Percentiles rank a stretch among this genome's conserved stretches.
Conservation (phyloP, 2,329 filamentous ascomycete genomes). For the Pseudopyrenochaeta lycopersici region DNA sequence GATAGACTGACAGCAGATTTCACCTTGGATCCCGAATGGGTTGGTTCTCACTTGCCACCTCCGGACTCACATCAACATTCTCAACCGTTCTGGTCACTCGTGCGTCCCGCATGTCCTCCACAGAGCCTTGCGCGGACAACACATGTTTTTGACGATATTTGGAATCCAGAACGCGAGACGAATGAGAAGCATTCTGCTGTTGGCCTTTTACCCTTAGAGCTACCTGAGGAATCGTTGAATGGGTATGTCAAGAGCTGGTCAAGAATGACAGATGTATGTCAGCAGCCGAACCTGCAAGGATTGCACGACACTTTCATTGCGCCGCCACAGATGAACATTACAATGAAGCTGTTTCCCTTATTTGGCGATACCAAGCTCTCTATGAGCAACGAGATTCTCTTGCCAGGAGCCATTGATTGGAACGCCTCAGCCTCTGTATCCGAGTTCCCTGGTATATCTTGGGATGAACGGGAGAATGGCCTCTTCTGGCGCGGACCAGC, state of each 20-base stretch:
- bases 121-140: constrained; percentile 43
- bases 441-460: constrained; percentile 32
- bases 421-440: constrained; percentile 46
- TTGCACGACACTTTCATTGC: constrained; percentile 60
- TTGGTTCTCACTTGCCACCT: constrained; percentile 31
- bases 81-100: constrained; percentile 55
- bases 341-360: constrained; percentile 57
- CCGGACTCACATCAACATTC: constrained; percentile 36
- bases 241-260: constrained; percentile 60
- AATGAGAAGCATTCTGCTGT: constrained; percentile 46
- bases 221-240: constrained; percentile 43
- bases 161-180: constrained; percentile 41
- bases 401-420: constrained; percentile 55
- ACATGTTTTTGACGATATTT: constrained; percentile 48
- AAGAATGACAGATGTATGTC: constrained; percentile 52
- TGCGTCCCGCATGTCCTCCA: constrained; percentile 53
- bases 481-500: constrained; percentile 59
- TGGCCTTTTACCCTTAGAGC: constrained; percentile 41
- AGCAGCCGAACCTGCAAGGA: constrained; percentile 54
- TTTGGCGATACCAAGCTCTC: constrained; percentile 60
- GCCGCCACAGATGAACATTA: constrained; percentile 54
- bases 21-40: constrained; percentile 38
- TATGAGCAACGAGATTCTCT: constrained; percentile 61
- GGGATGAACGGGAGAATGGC: constrained; percentile 52
- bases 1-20: constrained; percentile 3